Evolutionary conservation across 306 rosid species (phyloP).

Genomic region (Lagenaria siceraria): DNA sequence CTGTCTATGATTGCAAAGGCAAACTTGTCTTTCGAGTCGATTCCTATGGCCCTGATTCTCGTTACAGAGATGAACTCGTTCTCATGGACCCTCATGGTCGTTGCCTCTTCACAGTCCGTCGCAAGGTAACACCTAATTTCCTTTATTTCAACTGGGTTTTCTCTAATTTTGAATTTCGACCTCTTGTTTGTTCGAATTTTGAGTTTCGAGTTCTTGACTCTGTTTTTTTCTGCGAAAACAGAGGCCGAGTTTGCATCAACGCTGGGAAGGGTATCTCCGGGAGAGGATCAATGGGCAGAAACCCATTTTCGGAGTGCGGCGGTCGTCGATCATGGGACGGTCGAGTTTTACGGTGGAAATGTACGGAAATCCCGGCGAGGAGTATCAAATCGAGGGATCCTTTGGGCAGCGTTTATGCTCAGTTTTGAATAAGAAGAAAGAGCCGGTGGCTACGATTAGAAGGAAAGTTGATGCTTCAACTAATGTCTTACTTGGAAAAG

Average conservation of each 20-base stretch:
- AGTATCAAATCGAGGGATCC: slow-evolving; percentile 72
- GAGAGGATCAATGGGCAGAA: slow-evolving; percentile 60
- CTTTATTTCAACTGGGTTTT: background rate
- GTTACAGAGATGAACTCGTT: slow-evolving; percentile 47
- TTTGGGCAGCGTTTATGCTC: slow-evolving; percentile 56
- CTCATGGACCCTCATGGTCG: slow-evolving; percentile 77
- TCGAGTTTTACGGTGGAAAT: slow-evolving; percentile 64
- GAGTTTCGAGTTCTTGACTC: background rate
- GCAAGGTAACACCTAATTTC: slow-evolving; percentile 33
- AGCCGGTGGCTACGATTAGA: slow-evolving; percentile 58
- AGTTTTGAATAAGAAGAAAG: slow-evolving; percentile 23
- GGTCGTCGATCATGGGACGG: slow-evolving; percentile 85
- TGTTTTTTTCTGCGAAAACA: slow-evolving; percentile 9
- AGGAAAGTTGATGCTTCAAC: slow-evolving; percentile 84
- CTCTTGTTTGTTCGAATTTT: background rate
- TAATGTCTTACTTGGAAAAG: slow-evolving; percentile 69
- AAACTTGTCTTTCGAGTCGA: slow-evolving; percentile 73
- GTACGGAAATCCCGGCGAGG: slow-evolving; percentile 28
- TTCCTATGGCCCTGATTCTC: slow-evolving; percentile 52
- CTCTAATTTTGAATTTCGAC: background rate
- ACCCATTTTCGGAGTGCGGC: slow-evolving; percentile 58
- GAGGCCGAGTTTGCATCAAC: slow-evolving; percentile 84
- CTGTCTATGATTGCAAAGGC: slow-evolving; percentile 56
- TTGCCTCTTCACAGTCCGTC: slow-evolving; percentile 83
- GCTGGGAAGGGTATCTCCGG: slow-evolving; percentile 87